phyloP scores from a whole-genome alignment of 352 stramenopile genomes.

The Aphanomyces euteiches region DNA sequence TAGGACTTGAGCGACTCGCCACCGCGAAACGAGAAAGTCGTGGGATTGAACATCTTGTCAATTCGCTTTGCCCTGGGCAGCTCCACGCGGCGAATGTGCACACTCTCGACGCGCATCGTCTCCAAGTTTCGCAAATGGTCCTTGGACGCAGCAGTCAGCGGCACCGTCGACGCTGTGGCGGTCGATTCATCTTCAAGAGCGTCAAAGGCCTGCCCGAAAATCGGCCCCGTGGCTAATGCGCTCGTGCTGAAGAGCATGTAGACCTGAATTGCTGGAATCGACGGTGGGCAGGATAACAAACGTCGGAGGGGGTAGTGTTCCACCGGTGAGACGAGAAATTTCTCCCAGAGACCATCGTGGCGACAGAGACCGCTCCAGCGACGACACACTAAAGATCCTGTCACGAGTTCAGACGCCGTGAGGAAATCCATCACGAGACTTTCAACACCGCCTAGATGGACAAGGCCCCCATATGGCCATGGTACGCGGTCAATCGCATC shows the following conservation, averaged over 20 bases:
- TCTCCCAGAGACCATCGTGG: slow-evolving; percentile 1
- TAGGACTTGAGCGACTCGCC: too few species aligned
- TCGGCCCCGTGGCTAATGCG: background rate
- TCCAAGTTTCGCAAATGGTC: too few species aligned
- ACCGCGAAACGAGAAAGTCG: too few species aligned
- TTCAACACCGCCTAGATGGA: background rate
- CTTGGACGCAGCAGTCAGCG: too few species aligned
- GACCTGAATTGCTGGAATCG: background rate
- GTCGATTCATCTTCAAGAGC: background rate
- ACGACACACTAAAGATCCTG: background rate
- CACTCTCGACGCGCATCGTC: too few species aligned
- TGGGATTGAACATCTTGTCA: too few species aligned
- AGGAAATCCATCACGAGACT: background rate
- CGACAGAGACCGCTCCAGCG: background rate
- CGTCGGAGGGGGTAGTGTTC: background rate
- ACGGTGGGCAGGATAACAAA: background rate
- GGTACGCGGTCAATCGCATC: background rate
- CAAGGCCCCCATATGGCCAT: background rate
- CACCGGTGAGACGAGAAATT: background rate
- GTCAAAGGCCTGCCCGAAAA: background rate
- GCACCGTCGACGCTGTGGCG: too few species aligned
- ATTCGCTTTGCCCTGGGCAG: too few species aligned
- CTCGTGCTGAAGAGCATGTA: background rate
- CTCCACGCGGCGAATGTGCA: too few species aligned
- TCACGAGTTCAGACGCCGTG: background rate